Evolutionary conservation across 257 asterid species (phyloP).

Genomic region (Solanum tacnaense): DNA sequence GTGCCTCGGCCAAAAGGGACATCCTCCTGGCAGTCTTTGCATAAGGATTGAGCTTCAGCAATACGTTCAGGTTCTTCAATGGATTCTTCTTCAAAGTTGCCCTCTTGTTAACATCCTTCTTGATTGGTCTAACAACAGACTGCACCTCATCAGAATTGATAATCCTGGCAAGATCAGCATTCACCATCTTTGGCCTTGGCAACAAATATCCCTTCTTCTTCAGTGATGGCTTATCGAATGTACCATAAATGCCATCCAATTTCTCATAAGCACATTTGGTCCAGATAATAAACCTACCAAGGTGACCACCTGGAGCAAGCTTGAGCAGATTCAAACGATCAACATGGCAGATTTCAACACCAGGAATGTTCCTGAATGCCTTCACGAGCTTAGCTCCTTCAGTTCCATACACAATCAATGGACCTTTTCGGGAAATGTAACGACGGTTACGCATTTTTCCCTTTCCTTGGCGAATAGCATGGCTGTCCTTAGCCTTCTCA

Average conservation of each 20-base stretch:
- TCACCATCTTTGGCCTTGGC: constrained; percentile 71
- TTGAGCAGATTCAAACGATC: constrained; percentile 51
- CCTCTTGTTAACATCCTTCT: constrained; percentile 41
- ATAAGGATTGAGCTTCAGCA: constrained; percentile 72
- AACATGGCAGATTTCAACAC: constrained; percentile 64
- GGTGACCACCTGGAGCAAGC: constrained; percentile 81
- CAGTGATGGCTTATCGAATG: constrained; percentile 56
- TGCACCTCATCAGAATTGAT: constrained; percentile 90
- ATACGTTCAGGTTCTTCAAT: constrained; percentile 2
- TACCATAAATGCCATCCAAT: constrained; percentile 55
- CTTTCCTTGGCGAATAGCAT: constrained; percentile 53
- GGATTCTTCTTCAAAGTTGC: constrained; percentile 7
- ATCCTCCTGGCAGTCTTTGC: constrained; percentile 68
- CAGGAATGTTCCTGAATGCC: constrained; percentile 78
- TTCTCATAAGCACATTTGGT: constrained; percentile 76
- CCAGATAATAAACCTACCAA: constrained; percentile 76
- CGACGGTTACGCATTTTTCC: constrained; percentile 77
- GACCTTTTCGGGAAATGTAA: constrained; percentile 65
- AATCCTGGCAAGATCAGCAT: constrained; percentile 76
- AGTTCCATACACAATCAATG: constrained; percentile 62
- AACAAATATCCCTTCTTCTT: constrained; percentile 60
- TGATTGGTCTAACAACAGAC: constrained; percentile 76
- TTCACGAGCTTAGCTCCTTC: constrained; percentile 71
- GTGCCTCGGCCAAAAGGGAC: constrained; percentile 78
- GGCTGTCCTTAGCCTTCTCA: constrained; percentile 71